Base-by-base conservation (phyloP, 257 asterid genomes). In the Lycium ferocissimum region DNA sequence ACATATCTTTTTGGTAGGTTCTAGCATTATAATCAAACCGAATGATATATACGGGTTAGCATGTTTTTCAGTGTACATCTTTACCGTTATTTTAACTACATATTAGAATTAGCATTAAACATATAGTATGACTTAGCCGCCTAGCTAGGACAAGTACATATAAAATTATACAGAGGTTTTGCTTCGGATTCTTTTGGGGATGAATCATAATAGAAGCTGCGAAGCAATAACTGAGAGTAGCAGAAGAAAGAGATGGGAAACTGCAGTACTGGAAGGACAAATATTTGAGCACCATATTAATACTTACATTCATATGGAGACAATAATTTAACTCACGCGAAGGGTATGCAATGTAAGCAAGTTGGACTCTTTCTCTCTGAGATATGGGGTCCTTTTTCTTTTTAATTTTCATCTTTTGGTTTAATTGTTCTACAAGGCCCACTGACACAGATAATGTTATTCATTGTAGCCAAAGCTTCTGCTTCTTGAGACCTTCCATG, bases 241-340 rank as follows among this genome's bases (percentile, higher is more conserved):
- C 82, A 47, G 53, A 11, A 45, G 82, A 53, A 49, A 40, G 65
- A 84, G 76, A 57, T 57, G 18, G 62, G 3, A 43, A 82, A 86
- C 72, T 84, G 88, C 81, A 87, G n/a, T 45, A 0, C 33, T 26
- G 35, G 57, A 83, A 81, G 69, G 69, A 53, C 38, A 37, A 79
- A 82, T 51, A 66, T 76, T 83, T 54, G 40, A 43, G 35, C 53
- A 72, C n/a, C 51, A n/a, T 10, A 82, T 47, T 3, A 38, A 69
- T 45, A 11, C 9, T 18, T 43, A 5, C n/a, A 43, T 72, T 49
- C 58, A 58, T 13, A 49, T 62, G 71, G 38, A 62, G 45, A 79
- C 83, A 87, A 91, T 91, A 81, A 92, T 91, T 86, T 83, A 88
- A 80, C 85, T 92, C 94, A 90, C 94, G 93, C 92, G 90, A 84